These are phyloP conservation scores for Monascus purpureus DNA, from an alignment of 495 filamentous ascomycete species.

Conservation along the genomic window DNA sequence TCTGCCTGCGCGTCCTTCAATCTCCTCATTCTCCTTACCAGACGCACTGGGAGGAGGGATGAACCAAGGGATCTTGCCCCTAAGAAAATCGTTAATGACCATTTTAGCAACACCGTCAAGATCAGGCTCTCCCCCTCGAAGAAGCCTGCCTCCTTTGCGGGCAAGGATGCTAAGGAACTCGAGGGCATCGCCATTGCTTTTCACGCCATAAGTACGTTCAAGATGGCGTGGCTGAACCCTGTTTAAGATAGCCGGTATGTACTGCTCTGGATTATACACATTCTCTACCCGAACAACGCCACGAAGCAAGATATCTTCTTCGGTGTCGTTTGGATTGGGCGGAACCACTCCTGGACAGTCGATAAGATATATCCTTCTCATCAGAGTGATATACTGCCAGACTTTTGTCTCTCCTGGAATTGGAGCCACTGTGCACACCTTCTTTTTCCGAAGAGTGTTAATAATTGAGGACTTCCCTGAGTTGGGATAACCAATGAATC, in stretches of 20 bases:
- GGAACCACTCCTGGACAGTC: conserved; percentile 95
- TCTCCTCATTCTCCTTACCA: conserved; percentile 35
- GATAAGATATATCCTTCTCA: conserved; percentile 94
- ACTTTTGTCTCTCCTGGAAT: conserved; percentile 90
- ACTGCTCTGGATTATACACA: conserved; percentile 88
- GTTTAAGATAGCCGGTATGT: conserved; percentile 69
- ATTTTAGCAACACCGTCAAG: conserved; percentile 89
- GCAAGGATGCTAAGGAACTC: conserved; percentile 81
- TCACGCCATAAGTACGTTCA: conserved; percentile 83
- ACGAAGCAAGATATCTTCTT: conserved; percentile 78
- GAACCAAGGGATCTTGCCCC: conserved; percentile 94
- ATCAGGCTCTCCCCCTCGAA: conserved; percentile 86
- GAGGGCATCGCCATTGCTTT: conserved; percentile 47
- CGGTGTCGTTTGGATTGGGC: conserved; percentile 64
- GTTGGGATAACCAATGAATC: conserved; percentile 79
- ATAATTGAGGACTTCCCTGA: conserved; percentile 88
- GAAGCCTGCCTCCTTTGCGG: conserved; percentile 69
- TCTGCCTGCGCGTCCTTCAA: conserved; percentile 44
- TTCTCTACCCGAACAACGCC: conserved; percentile 92
- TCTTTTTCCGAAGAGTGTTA: conserved; percentile 83
- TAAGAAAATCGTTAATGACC: conserved; percentile 87
- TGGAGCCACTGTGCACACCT: conserved; percentile 86
- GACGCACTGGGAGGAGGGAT: conserved; percentile 58
- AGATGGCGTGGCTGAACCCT: conserved; percentile 77
- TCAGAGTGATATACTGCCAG: conserved; percentile 95